Evolutionary conservation across 495 filamentous ascomycete genomes (phyloP), one percentile per base, ranked within the genome.

Genomic region (Aspergillus incahuasiensis): DNA sequence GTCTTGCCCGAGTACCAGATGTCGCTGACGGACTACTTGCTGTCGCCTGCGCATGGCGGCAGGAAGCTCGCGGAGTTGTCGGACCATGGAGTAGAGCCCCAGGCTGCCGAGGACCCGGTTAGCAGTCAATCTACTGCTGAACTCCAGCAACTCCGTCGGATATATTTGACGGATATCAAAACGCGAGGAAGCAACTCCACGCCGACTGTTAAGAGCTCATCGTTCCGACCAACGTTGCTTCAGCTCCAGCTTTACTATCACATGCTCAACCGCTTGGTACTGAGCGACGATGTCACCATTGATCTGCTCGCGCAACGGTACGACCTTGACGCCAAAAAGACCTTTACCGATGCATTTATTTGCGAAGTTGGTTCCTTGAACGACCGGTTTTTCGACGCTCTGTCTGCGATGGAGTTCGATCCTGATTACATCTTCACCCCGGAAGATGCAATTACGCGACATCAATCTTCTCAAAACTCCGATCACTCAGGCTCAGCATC

Each of bases 241-340:
- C 94, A 98, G 68, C 75, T 98, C 7, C 91, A 95, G 72, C 73
- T 97, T 1, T 98, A 98, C 64, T 91, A 91, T 61, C 85, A 85
- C n/a, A 83, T 97, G 48, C 79, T 98, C 25, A 84, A 85, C 38
- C 74, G 82, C 3, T 78, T 97, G 57, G 82, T 85, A n/a, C 78
- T 81, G 2, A 86, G 82, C 56, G 73, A 78, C n/a, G 74, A 79
- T 52, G 79, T 96, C 0, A 81, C 88, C 52, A 85, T 90, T 35
- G 63, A 78, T 18, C 59, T 73, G 6, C 73, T 97, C 12, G 84
- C 91, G 43, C 62, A 74, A 8, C 85, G 91, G 12, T 91, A 95
- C 60, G 67, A 73, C 0, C 74, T 98, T 6, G 75, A 89, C 43
- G 67, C 82, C 0, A 68, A 84, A 5, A 76, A 75, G 6, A 50